phyloP scores from a whole-genome alignment of 768 basidiomycete genomes.

The Tylopilus intermedius region DNA sequence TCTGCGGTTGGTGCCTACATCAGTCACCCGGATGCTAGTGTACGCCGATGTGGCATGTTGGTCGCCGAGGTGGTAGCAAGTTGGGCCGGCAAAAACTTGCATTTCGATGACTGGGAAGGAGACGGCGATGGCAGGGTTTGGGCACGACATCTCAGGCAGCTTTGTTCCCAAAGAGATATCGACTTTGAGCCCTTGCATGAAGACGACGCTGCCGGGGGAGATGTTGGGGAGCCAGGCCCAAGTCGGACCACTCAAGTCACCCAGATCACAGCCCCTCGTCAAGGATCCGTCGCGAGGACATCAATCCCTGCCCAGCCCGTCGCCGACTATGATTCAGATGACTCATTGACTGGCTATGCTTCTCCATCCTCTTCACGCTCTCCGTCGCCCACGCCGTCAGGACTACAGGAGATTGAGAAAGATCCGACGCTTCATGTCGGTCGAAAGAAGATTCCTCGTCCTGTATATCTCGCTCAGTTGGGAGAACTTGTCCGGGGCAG shows the following conservation, averaged over 20 bases:
- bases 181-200: slow-evolving; percentile 37
- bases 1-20: slow-evolving; percentile 70
- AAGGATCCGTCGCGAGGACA: background rate
- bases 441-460: slow-evolving; percentile 64
- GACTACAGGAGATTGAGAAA: slow-evolving; percentile 76
- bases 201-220: slow-evolving; percentile 1
- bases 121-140: slow-evolving; percentile 60
- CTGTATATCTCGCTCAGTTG: slow-evolving; percentile 88
- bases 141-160: slow-evolving; percentile 54
- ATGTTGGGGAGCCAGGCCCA: slow-evolving; percentile 1
- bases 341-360: slow-evolving; percentile 74
- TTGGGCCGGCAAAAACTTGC: slow-evolving; percentile 56
- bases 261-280: background rate
- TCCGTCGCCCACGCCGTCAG: slow-evolving; percentile 73
- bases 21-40: slow-evolving; percentile 63
- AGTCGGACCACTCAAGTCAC: slow-evolving; percentile 18
- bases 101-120: slow-evolving; percentile 84
- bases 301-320: slow-evolving; percentile 11
- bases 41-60: slow-evolving; percentile 90
- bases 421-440: slow-evolving; percentile 79
- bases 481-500: slow-evolving; percentile 67
- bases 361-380: slow-evolving; percentile 65
- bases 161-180: slow-evolving; percentile 48
- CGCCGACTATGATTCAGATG: slow-evolving; percentile 68
- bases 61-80: slow-evolving; percentile 76